A percentile compares a stretch with the other conserved stretches of the same genome.
These are phyloP conservation scores for Penicillium nucicola DNA, from an alignment of 495 filamentous ascomycete species.

Conservation along the genomic window DNA sequence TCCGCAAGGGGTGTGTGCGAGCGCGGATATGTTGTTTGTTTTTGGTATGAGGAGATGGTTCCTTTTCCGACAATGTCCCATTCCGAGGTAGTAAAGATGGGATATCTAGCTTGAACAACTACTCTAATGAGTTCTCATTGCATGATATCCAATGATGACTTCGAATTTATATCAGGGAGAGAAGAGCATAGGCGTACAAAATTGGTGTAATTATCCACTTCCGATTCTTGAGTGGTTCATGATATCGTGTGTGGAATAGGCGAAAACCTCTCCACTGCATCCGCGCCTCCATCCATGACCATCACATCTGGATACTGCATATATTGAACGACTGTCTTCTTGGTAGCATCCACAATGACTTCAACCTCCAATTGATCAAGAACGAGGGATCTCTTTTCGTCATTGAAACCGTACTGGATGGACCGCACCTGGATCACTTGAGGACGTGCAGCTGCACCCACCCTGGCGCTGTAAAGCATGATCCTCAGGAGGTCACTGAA, in stretches of 20 bases:
- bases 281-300: neutral
- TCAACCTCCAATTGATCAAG: neutral
- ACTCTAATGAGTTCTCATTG: too few species aligned
- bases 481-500: neutral
- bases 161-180: neutral
- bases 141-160: neutral
- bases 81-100: too few species aligned
- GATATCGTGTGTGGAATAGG: neutral
- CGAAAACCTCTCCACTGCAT: neutral
- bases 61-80: too few species aligned
- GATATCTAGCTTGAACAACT: too few species aligned
- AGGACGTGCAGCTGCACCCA: neutral
- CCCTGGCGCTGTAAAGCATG: neutral
- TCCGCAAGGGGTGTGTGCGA: too few species aligned
- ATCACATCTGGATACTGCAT: neutral
- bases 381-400: neutral
- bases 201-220: neutral
- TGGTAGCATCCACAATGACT: neutral
- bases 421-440: neutral
- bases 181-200: neutral
- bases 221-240: neutral
- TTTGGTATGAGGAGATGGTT: too few species aligned
- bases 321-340: neutral
- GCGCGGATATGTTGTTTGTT: too few species aligned
- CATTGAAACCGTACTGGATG: neutral